Evolutionary conservation across 169 alveolate species (phyloP).

Genomic region (Plasmodium chabaudi): DNA sequence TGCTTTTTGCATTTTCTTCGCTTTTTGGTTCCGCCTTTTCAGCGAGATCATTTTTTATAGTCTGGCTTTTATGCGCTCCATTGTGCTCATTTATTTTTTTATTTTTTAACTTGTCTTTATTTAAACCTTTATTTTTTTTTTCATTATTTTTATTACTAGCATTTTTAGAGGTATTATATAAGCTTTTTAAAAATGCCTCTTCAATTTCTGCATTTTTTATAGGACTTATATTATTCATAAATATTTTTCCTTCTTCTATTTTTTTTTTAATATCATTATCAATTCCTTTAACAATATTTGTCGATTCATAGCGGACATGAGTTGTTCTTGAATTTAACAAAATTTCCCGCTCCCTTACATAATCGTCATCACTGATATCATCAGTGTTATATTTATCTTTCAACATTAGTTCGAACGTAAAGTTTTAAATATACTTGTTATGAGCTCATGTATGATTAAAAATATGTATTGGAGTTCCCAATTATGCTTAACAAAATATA

Average conservation of each 20-base stretch:
- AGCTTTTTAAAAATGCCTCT: slow-evolving; percentile 66
- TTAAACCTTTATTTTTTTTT: slow-evolving; percentile 32
- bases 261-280: slow-evolving; percentile 55
- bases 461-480: too few relatives aligned
- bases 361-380: slow-evolving; percentile 72
- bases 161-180: slow-evolving; percentile 33
- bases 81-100: too few relatives aligned
- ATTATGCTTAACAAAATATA: not conserved
- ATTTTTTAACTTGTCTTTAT: slow-evolving; percentile 9
- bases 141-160: slow-evolving; percentile 20
- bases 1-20: too few relatives aligned
- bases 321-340: slow-evolving; percentile 39
- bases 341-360: slow-evolving; percentile 53
- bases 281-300: slow-evolving; percentile 54
- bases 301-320: slow-evolving; percentile 40
- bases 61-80: too few relatives aligned
- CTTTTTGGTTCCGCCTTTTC: too few relatives aligned
- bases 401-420: slow-evolving; percentile 39
- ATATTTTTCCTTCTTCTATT: slow-evolving; percentile 72
- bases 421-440: not conserved
- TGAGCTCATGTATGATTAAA: too few relatives aligned
- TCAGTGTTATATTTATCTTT: slow-evolving; percentile 26
- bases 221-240: slow-evolving; percentile 63
- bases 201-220: slow-evolving; percentile 74
- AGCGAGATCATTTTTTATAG: too few relatives aligned